Conservation (phyloP, 345 rosid genomes). For the Eucalyptus regnans region DNA sequence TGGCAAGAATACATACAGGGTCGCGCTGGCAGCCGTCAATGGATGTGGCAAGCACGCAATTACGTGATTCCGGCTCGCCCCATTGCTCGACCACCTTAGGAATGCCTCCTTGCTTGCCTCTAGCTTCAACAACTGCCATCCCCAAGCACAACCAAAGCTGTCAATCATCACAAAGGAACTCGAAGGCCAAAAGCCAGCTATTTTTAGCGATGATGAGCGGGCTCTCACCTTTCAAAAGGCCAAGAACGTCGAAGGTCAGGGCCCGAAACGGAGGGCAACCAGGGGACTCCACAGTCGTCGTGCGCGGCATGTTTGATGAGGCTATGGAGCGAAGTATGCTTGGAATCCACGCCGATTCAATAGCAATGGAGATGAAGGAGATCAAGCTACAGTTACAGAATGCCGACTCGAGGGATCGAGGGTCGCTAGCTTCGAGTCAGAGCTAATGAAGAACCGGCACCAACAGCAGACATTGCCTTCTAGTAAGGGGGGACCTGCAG, state of each 20-base stretch:
- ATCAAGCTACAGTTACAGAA: not conserved
- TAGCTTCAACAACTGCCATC: conserved; percentile 52
- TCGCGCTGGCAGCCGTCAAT: conserved; percentile 37
- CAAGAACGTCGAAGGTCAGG: conserved; percentile 71
- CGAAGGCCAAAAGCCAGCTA: not conserved
- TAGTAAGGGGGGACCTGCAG: conserved; percentile 36
- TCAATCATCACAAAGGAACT: not conserved
- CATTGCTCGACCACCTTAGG: conserved; percentile 76
- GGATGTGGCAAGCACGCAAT: conserved; percentile 60
- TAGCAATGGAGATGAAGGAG: not conserved
- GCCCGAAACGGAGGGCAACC: conserved; percentile 85
- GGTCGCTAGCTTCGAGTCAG: not conserved
- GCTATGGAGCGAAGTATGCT: not conserved
- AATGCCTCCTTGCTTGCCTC: conserved; percentile 32
- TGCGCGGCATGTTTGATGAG: conserved; percentile 45
- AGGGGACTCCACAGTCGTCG: conserved; percentile 47
- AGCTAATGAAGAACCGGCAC: conserved; percentile 37
- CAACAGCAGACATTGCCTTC: conserved; percentile 40
- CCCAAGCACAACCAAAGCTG: not conserved
- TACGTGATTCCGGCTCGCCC: conserved; percentile 69
- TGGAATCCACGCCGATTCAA: not conserved
- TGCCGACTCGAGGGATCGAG: not conserved
- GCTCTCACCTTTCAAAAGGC: conserved; percentile 58
- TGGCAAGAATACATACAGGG: conserved; percentile 27
- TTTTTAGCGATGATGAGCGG: not conserved